Base-by-base conservation (phyloP, 2,329 filamentous ascomycete genomes). In the Calonectria montana region DNA sequence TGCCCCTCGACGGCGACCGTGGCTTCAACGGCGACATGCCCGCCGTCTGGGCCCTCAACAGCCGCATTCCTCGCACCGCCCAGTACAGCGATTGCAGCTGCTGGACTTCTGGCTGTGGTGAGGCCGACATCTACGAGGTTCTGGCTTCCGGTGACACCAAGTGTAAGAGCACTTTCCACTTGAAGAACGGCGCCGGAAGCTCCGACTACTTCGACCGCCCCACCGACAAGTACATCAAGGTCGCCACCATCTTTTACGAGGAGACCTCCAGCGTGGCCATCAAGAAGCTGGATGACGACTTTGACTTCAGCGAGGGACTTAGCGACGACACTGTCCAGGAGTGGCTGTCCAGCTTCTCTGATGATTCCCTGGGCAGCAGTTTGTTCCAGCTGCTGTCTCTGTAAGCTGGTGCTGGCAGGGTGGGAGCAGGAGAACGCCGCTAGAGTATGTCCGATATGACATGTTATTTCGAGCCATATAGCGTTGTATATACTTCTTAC, bases 11-110 rank as follows among this genome's bases (percentile, higher is more conserved):
- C 69, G 88, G 88, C 72, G 80, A 85, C 65, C 83, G 81, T n/a
- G 85, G 85, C 69, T 86, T 86, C 77, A 89, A 91, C 79, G 85
- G 81, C 48, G 91, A 95, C 83, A 93, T 93, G 88, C 93, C 94
- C 10, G 91, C 93, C 48, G 88, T 93, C 82, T 96, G 94, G 94
- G 85, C 92, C 62, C 89, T 96, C 72, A 96, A 96, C 83, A 91
- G 90, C 21, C 88, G 90, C 72, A 94, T 96, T 73, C 91, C 93
- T 29, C 91, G 91, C 72, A 91, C 92, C 6, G 85, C 88, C 6
- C 93, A 95, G 82, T 95, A 95, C 84, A 87, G 88, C 74, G 84
- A 84, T 2, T 96, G 94, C 87, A 93, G 90, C 71, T 96, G 94
- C 87, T 95, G 93, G 93, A 83, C 82, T 15, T 86, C 84, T 80